Evolutionary conservation across 805 yeast genomes (phyloP).

Genomic region (Pichia heedii): DNA sequence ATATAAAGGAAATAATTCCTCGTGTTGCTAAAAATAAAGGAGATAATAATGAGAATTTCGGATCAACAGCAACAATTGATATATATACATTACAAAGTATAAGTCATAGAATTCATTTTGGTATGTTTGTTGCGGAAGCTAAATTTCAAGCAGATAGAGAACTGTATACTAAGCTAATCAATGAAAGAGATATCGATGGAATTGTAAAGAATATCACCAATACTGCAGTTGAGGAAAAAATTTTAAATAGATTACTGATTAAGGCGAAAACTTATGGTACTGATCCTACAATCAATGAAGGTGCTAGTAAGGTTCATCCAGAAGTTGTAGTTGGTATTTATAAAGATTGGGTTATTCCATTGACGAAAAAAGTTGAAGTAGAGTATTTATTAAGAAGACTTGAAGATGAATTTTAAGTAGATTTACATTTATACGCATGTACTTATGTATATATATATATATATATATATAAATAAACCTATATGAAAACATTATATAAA

Average conservation of each 20-base stretch:
- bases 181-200: slow-evolving; percentile 55
- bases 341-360: slow-evolving; percentile 81
- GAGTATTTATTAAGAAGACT: slow-evolving; percentile 81
- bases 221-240: slow-evolving; percentile 74
- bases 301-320: slow-evolving; percentile 70
- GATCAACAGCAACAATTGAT: slow-evolving; percentile 79
- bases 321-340: slow-evolving; percentile 76
- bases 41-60: slow-evolving; percentile 79
- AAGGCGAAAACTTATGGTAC: slow-evolving; percentile 85
- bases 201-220: slow-evolving; percentile 81
- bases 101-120: slow-evolving; percentile 91
- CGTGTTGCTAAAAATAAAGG: slow-evolving; percentile 53
- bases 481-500: neutral
- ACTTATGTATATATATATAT: too few species aligned
- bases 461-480: too few species aligned
- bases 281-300: slow-evolving; percentile 68
- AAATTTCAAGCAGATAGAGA: slow-evolving; percentile 67
- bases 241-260: slow-evolving; percentile 63
- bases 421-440: too few species aligned
- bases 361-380: slow-evolving; percentile 92
- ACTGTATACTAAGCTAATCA: slow-evolving; percentile 54
- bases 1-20: slow-evolving; percentile 71
- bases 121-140: slow-evolving; percentile 95
- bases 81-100: slow-evolving; percentile 81
- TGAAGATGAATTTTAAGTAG: slow-evolving; percentile 37